Evolutionary conservation across 2,329 filamentous ascomycete genomes (phyloP), one percentile per base, ranked within the genome.

Genomic region (Aspergillus oerlinghausenensis): DNA sequence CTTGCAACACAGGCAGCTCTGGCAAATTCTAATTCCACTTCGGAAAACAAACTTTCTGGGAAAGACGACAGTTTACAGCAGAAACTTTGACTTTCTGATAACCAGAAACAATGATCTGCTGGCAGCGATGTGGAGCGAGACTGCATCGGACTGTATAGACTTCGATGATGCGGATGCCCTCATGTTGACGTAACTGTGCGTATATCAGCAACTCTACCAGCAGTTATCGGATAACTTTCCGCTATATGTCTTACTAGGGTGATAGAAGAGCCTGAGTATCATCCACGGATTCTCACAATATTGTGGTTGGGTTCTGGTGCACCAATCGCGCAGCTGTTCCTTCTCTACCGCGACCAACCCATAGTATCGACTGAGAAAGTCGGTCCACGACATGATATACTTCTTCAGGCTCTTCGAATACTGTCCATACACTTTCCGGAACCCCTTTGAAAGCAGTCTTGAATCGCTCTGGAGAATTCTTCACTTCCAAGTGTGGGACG

Each of bases 371-470:
- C 63, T 58, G n/a, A 76, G 58, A 21, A 21, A 47, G 23, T 25
- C 63, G 57, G 56, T 69, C 68, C 29, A 75, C 63, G 35, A 69
- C 62, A 32, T 58, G 55, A 63, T 72, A 67, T 47, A 88, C 61
- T 74, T 96, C 90, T 42, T 80, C 76, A 0, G 93, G 86, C 28
- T 90, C 82, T 57, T 90, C 85, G 71, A 96, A 97, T 0, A 96
- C 86, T 67, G 87, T 84, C 92, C 93, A 97, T 0, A 86, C 73
- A 26, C 82, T 76, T 47, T 76, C 79, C 0, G 92, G 89, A 8
- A 97, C 79, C 43, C 81, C 86, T 63, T 87, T 79, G 71, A 97
- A 97, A 0, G 93, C 93, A 66, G 85, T 84, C 69, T 92, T 86
- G 66, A 97, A 97, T 29, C 94, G 80, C 63, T 84, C 81, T 0